Evolutionary conservation across 1,284 basidiomycete genomes (phyloP), one percentile per base, ranked within the genome.

Genomic region (Amylostereum areolatum): DNA sequence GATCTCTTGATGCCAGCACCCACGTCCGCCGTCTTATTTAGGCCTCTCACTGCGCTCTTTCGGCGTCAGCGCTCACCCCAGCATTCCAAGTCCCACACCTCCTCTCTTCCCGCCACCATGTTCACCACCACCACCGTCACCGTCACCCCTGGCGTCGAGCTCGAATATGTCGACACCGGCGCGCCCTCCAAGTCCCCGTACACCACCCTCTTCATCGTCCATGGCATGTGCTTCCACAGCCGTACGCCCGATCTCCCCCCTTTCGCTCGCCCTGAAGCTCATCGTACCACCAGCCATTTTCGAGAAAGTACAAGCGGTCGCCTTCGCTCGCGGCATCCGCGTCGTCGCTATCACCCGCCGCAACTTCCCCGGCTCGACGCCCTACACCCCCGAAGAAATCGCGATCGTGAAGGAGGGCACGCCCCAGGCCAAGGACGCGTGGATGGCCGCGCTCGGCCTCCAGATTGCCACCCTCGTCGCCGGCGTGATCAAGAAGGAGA

Each of bases 261-360:
- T n/a, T 8, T n/a, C 8, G 8, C 8, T n/a, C 33, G 8, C 8
- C 33, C 33, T 8, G 33, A 8, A 8, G 8, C 8, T 8, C 33
- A n/a, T n/a, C 8, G 8, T 8, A 8, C n/a, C 33, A n/a, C 33
- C 8, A 49, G 48, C 5, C 27, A 31, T 45, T 2, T 49, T 37
- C 36, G 29, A 45, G 5, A 10, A 18, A 31, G 34, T 54, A 28
- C 10, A 37, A 18, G 3, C 45, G 12, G 25, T 45, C 25, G 49
- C 49, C 11, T 25, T 28, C 11, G n/a, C 34, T 24, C 5, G 24
- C 3, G 43, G 43, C 27, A 8, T 49, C 33, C 52, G 52, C 41
- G 32, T 51, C 30, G 45, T 54, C 24, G 34, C 46, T 25, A 31
- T 51, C 11, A 48, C 48, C 33, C 49, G 49, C 9, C 49, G 52